Evolutionary conservation across 768 basidiomycete genomes (phyloP).

Genomic region (Rhizopogon vesiculosus): DNA sequence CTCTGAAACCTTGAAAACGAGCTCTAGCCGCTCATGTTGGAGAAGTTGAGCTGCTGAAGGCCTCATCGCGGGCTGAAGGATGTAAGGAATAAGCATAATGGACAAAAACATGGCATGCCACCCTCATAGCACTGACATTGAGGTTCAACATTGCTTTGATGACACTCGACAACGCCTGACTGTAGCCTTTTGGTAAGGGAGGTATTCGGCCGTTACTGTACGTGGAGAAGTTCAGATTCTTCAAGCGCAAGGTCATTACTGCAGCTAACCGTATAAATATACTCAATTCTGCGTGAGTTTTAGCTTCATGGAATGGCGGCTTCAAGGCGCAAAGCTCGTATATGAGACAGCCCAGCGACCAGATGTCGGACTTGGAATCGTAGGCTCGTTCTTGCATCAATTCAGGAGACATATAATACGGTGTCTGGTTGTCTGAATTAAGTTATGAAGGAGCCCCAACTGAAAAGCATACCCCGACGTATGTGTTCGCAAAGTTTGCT

Average conservation of each 20-base stretch:
- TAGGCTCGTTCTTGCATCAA: slow-evolving; percentile 96
- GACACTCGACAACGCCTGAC: slow-evolving; percentile 60
- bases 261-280: slow-evolving; percentile 70
- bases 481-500: slow-evolving; percentile 90
- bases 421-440: slow-evolving; percentile 71
- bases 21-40: slow-evolving; percentile 71
- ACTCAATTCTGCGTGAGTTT: slow-evolving; percentile 83
- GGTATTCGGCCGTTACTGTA: slow-evolving; percentile 84
- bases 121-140: slow-evolving; percentile 46
- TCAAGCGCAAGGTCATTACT: not conserved
- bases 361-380: slow-evolving; percentile 97
- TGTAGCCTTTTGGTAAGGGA: slow-evolving; percentile 81
- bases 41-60: slow-evolving; percentile 79
- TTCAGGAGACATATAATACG: slow-evolving; percentile 99
- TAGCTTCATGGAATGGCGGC: slow-evolving; percentile 91
- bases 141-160: slow-evolving; percentile 87
- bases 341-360: slow-evolving; percentile 95
- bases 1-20: slow-evolving; percentile 68
- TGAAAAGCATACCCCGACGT: slow-evolving; percentile 76
- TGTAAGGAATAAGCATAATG: not conserved
- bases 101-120: slow-evolving; percentile 3
- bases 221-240: not conserved
- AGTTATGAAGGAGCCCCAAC: not conserved
- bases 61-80: slow-evolving; percentile 72
- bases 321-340: slow-evolving; percentile 94